A percentile compares a stretch with the other conserved stretches of the same genome.
phyloP scores from a whole-genome alignment of 106 monocot genomes.

The Dendrobium officinale region DNA sequence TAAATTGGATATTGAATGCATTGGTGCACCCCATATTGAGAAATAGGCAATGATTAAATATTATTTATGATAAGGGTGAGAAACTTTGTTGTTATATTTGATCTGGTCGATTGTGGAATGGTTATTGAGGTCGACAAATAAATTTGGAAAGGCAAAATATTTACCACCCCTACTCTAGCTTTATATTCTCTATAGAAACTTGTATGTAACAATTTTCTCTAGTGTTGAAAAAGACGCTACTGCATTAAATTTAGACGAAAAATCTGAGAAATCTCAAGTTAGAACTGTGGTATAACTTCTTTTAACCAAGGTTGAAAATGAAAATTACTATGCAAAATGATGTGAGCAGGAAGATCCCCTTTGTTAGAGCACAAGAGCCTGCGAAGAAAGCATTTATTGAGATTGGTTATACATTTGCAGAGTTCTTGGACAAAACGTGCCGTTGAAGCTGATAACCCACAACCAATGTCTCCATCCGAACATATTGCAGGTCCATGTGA shows the following conservation, averaged over 20 bases:
- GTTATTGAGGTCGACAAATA: too few relatives aligned
- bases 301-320: not conserved
- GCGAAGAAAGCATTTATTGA: not conserved
- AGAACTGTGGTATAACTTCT: not conserved
- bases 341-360: not conserved
- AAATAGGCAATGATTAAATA: too few relatives aligned
- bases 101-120: too few relatives aligned
- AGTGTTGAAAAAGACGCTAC: too few relatives aligned
- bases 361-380: not conserved
- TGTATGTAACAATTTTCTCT: too few relatives aligned
- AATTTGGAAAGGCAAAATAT: not conserved
- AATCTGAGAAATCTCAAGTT: conserved; percentile 1
- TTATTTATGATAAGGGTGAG: too few relatives aligned
- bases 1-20: too few relatives aligned
- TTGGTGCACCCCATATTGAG: too few relatives aligned
- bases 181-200: too few relatives aligned
- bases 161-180: not conserved
- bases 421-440: conserved; percentile 83
- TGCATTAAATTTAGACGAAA: not conserved
- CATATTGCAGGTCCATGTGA: conserved; percentile 52
- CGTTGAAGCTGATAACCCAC: conserved; percentile 55
- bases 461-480: conserved; percentile 41
- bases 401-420: conserved; percentile 25
- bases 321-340: not conserved
- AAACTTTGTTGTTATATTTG: too few relatives aligned